Evolutionary conservation across 2,329 filamentous ascomycete genomes (phyloP).

Genomic region (Akanthomyces dipterigenus): DNA sequence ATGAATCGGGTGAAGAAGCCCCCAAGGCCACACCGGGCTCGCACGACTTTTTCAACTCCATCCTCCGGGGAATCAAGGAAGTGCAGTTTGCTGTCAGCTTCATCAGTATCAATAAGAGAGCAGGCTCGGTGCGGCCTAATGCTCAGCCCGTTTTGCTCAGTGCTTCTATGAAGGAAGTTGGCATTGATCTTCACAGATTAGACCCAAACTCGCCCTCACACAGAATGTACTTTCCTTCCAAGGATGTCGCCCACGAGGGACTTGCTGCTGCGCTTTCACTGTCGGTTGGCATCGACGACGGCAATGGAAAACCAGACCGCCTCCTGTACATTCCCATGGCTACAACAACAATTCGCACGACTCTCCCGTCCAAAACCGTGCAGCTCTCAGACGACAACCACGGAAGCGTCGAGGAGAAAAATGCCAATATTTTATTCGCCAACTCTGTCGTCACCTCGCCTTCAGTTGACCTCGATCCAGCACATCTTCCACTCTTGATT

Average conservation of each 20-base stretch:
- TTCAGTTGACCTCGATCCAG: slow-evolving; percentile 85
- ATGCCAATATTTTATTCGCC: slow-evolving; percentile 92
- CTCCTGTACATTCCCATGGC: slow-evolving; percentile 95
- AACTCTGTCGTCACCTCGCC: slow-evolving; percentile 96
- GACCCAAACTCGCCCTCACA: slow-evolving; percentile 91
- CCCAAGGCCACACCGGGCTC: slow-evolving; percentile 83
- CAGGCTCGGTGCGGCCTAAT: slow-evolving; percentile 59
- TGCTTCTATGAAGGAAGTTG: slow-evolving; percentile 91
- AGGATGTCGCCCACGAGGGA: slow-evolving; percentile 92
- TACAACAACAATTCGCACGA: slow-evolving; percentile 90
- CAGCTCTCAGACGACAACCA: slow-evolving; percentile 63
- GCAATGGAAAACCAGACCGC: slow-evolving; percentile 76
- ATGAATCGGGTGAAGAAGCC: slow-evolving; percentile 52
- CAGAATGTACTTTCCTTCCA: slow-evolving; percentile 93
- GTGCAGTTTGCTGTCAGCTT: slow-evolving; percentile 93
- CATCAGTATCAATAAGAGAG: slow-evolving; percentile 75
- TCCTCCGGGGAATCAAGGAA: slow-evolving; percentile 88
- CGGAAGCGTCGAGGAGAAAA: slow-evolving; percentile 70
- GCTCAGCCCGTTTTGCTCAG: slow-evolving; percentile 74
- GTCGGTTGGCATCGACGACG: slow-evolving; percentile 84
- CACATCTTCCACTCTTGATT: slow-evolving; percentile 79
- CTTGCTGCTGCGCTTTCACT: slow-evolving; percentile 87
- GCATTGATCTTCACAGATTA: slow-evolving; percentile 83
- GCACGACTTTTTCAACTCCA: slow-evolving; percentile 84
- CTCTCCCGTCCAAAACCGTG: slow-evolving; percentile 87